Evolutionary conservation across 2,329 filamentous ascomycete genomes (phyloP).

Genomic region (Cephalotrichum gorgonifer): DNA sequence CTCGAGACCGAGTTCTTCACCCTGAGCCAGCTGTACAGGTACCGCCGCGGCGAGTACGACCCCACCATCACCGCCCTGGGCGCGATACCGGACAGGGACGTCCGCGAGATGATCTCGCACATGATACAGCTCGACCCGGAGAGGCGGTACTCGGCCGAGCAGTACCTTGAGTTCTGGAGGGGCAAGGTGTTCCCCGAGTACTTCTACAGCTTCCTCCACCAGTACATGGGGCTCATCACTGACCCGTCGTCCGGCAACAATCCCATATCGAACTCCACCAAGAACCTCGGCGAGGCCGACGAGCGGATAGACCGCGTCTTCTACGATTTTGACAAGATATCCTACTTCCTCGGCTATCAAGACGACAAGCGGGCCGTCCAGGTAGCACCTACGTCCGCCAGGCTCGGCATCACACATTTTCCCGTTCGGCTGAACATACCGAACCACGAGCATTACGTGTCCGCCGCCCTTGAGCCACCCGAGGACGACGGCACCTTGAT

Average conservation of each 20-base stretch:
- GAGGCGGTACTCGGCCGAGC: conserved; percentile 83
- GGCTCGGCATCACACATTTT: conserved; percentile 53
- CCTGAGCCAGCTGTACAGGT: conserved; percentile 92
- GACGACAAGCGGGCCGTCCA: conserved; percentile 30
- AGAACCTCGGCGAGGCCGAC: conserved; percentile 77
- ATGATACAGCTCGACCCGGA: conserved; percentile 96
- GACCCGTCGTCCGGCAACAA: conserved; percentile 75
- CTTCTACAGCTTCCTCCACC: conserved; percentile 94
- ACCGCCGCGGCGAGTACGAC: conserved; percentile 85
- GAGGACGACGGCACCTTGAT: conserved; percentile 86
- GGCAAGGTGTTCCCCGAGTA: conserved; percentile 89
- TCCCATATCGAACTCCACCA: conserved; percentile 54
- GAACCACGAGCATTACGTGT: conserved; percentile 65
- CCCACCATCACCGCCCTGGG: conserved; percentile 70
- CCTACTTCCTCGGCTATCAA: conserved; percentile 78
- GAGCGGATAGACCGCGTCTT: conserved; percentile 90
- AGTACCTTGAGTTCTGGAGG: conserved; percentile 88
- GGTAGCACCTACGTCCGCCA: conserved; percentile 21
- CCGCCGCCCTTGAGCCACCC: conserved; percentile 47
- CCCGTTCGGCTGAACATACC: conserved; percentile 81
- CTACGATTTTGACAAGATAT: conserved; percentile 95
- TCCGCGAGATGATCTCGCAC: conserved; percentile 81
- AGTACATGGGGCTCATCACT: conserved; percentile 94
- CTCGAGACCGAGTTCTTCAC: conserved; percentile 94
- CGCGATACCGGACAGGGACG: conserved; percentile 77